Evolutionary conservation across 768 basidiomycete species (phyloP), one percentile per base, ranked within the genome.

Genomic region (Rhizopogon vinicolor): DNA sequence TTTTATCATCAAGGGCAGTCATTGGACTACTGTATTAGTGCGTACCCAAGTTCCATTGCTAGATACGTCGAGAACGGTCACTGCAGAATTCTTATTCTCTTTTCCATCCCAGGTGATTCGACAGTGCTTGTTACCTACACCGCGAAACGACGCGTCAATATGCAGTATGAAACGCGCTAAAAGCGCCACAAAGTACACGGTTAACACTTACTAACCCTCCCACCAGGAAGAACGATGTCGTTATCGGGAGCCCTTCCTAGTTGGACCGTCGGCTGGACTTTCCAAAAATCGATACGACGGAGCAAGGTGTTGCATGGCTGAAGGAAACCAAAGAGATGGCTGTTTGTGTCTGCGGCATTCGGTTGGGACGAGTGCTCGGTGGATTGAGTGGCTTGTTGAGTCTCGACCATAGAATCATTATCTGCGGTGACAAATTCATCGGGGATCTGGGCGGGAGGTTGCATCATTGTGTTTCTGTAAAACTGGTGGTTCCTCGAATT

Each of bases 291-390:
- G 51, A 89, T 77, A 35, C 85, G 79, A 19, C 69, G 70, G 7
- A 86, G 69, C 3, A 67, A 58, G 25, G 72, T 59, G 60, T 75
- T 82, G 63, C 84, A 86, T 5, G 89, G 87, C 44, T 84, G 80
- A 50, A 91, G 78, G 60, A 78, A 86, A 12, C 87, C 88, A 86
- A 86, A 91, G 54, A 89, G 80, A 49, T 78, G 69, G 6, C 55
- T 18, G 31, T 71, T 67, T 52, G 53, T 44, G 18, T 63, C 64
- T 25, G 28, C 10, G 53, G 33, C 25, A 41, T 45, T 22, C 10
- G 57, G 54, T 51, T 72, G 69, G 18, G 74, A 74, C 16, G 73
- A 63, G 25, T 62, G 52, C 52, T 78, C 74, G 0, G 76, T 77
- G 14, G 72, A 68, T 52, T 72, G 70, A 1, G 76, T 75, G 4